These are phyloP conservation scores for Colletotrichum liriopes DNA, from an alignment of 2,329 filamentous ascomycete species.

Conservation along the genomic window DNA sequence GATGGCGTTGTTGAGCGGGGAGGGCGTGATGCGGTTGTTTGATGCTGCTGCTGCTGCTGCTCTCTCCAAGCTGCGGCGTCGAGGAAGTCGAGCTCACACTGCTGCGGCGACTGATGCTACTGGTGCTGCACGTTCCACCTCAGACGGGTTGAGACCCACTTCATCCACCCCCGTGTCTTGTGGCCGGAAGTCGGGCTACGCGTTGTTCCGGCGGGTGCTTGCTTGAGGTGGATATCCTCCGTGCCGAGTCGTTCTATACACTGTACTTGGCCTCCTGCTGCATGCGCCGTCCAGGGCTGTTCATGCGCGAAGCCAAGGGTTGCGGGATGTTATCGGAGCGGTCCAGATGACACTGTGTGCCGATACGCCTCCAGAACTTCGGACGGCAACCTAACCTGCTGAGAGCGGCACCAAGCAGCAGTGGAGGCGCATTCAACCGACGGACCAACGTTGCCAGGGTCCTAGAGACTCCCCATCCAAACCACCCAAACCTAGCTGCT, in stretches of 20 bases:
- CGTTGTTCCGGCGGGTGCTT: not conserved
- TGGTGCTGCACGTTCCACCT: constrained; percentile 11
- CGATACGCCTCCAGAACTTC: constrained; percentile 29
- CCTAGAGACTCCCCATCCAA: not conserved
- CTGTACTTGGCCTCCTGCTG: not conserved
- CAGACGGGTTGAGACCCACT: not conserved
- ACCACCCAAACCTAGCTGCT: not conserved
- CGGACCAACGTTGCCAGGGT: constrained; percentile 7
- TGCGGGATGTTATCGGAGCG: constrained; percentile 5
- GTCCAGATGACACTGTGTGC: constrained; percentile 24
- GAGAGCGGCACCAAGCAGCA: constrained; percentile 9
- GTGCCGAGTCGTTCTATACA: not conserved
- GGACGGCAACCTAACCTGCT: not conserved
- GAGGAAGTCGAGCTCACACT: constrained; percentile 30
- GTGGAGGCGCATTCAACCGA: constrained; percentile 1
- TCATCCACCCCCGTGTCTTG: not conserved
- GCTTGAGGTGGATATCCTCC: not conserved
- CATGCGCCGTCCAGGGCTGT: too few relatives aligned
- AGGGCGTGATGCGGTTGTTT: constrained; percentile 37
- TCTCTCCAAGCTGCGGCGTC: constrained; percentile 36
- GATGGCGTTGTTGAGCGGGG: constrained; percentile 19
- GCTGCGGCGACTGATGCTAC: constrained; percentile 1
- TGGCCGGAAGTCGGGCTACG: not conserved
- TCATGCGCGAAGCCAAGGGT: not conserved
- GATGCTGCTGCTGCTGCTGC: constrained; percentile 26